Conservation (phyloP, 208 protist genomes). For the Leishmania tarentolae region DNA sequence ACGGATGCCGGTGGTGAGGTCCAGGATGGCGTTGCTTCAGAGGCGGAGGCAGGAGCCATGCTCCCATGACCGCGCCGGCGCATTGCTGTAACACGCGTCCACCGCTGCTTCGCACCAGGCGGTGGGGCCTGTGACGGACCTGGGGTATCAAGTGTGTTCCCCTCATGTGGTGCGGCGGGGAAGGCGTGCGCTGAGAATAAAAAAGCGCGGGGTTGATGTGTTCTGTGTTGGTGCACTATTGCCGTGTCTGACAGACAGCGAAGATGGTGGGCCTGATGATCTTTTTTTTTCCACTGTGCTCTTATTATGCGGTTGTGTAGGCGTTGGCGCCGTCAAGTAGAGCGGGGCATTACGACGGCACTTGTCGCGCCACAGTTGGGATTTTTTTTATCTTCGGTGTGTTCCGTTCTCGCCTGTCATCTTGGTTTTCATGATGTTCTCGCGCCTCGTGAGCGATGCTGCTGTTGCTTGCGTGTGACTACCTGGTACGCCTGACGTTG, state of each 20-base stretch:
- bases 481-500: no score
- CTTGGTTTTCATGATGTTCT: background rate
- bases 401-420: background rate
- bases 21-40: background rate
- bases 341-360: background rate
- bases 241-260: background rate
- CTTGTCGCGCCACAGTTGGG: background rate
- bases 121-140: background rate
- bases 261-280: no score
- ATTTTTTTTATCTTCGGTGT: background rate
- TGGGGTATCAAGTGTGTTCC: background rate
- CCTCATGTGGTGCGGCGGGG: background rate
- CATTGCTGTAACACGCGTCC: background rate
- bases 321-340: background rate
- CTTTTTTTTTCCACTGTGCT: no score
- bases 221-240: no score
- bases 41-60: background rate
- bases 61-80: background rate
- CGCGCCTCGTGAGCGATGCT: background rate
- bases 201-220: background rate
- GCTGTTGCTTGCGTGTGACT: background rate
- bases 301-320: background rate
- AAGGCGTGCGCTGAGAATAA: background rate
- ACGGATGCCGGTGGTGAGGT: background rate
- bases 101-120: background rate